Conservation (phyloP, 441 rosid species). For the Geranium incanum region DNA sequence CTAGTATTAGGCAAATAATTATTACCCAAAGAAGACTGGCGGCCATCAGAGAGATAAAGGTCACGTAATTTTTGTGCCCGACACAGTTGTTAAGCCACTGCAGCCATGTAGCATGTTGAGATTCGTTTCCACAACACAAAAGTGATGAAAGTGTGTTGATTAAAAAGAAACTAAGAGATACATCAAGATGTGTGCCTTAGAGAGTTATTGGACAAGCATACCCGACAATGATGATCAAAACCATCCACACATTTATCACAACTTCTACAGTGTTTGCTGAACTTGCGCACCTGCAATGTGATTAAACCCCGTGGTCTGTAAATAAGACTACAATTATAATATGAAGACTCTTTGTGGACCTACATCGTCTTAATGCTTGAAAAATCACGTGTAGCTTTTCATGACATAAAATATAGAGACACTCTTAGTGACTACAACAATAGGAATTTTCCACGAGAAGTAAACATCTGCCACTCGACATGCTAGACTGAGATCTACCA, state of each 20-base stretch:
- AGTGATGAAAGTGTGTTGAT: neutral
- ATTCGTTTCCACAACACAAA: constrained; percentile 20
- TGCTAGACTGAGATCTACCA: neutral
- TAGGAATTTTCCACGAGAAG: neutral
- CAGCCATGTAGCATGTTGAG: constrained; percentile 26
- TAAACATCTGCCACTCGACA: neutral
- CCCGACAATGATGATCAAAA: constrained; percentile 73
- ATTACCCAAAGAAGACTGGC: constrained; percentile 60
- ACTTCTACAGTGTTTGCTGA: constrained; percentile 67
- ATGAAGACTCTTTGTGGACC: neutral
- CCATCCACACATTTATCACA: constrained; percentile 67
- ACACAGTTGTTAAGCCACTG: constrained; percentile 79
- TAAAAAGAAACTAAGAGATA: constrained; percentile 15
- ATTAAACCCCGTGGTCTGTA: constrained; percentile 17
- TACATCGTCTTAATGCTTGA: neutral
- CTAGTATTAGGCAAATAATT: constrained; percentile 10
- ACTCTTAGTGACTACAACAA: neutral
- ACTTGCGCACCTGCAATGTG: constrained; percentile 49
- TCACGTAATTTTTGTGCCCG: constrained; percentile 50
- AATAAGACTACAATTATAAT: neutral
- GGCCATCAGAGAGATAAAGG: constrained; percentile 58
- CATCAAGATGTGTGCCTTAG: constrained; percentile 18
- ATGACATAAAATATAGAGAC: neutral
- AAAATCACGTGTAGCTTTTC: neutral
- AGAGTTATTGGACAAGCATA: constrained; percentile 26